phyloP scores from a whole-genome alignment of 331 rosid genomes.

The Acacia pycnantha region DNA sequence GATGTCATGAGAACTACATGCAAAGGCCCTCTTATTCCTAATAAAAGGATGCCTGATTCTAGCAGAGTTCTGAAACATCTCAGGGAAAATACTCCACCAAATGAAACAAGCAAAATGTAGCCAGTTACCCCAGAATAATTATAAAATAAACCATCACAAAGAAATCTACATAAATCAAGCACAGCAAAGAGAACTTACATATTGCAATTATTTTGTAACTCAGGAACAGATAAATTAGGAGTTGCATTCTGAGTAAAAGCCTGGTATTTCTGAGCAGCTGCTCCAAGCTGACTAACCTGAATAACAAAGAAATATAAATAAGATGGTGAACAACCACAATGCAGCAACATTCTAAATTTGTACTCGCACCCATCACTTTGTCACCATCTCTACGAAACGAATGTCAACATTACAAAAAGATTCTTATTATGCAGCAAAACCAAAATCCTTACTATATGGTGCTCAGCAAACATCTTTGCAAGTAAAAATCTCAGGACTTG shows the following conservation, averaged over 20 bases:
- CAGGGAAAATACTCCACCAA: not conserved
- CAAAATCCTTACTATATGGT: not conserved
- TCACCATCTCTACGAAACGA: not conserved
- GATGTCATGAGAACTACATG: not conserved
- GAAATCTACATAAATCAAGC: conserved; percentile 5
- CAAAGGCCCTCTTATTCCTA: not conserved
- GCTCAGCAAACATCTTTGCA: conserved; percentile 9
- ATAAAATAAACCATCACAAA: not conserved
- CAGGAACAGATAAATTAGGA: conserved; percentile 81
- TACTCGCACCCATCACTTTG: not conserved
- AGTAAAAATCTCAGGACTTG: conserved; percentile 9
- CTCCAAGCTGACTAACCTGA: conserved; percentile 91
- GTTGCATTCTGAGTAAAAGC: conserved; percentile 79
- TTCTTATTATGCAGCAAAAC: conserved; percentile 8
- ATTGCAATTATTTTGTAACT: conserved; percentile 92
- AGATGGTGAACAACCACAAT: not conserved
- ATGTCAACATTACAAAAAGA: conserved; percentile 6
- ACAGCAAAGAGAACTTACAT: conserved; percentile 50
- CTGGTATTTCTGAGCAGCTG: conserved; percentile 94
- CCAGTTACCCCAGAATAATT: not conserved
- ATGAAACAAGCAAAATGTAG: not conserved
- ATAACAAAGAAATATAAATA: conserved; percentile 26
- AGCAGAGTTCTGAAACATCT: not conserved
- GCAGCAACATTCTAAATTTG: not conserved
- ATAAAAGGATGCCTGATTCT: not conserved